phyloP scores from a whole-genome alignment of 2,329 filamentous ascomycete genomes.

The Grosmannia serpens region DNA sequence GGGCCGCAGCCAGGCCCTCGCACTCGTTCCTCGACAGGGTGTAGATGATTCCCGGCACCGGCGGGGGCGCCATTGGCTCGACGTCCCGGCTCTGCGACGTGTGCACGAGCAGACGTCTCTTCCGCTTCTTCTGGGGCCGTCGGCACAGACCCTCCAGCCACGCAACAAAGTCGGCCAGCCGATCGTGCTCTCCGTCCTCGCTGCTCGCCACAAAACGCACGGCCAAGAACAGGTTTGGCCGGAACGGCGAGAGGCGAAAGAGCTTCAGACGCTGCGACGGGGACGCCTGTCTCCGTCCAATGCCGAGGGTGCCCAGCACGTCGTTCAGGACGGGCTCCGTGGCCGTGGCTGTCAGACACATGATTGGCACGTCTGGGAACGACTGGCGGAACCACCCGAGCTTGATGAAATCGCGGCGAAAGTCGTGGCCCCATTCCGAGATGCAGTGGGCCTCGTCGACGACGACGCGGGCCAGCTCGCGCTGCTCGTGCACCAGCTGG shows the following conservation, averaged over 20 bases:
- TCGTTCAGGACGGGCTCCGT: constrained; percentile 72
- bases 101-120: too few species aligned
- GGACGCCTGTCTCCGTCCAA: too few species aligned
- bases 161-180: too few species aligned
- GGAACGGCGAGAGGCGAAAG: too few species aligned
- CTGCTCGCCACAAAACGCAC: too few species aligned
- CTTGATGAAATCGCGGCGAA: constrained; percentile 82
- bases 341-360: constrained; percentile 86
- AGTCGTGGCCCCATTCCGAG: constrained; percentile 96
- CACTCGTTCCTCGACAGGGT: constrained; percentile 65
- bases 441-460: constrained; percentile 96
- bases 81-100: too few species aligned
- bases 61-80: constrained; percentile 13
- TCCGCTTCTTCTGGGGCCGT: too few species aligned
- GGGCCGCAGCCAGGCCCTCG: constrained; percentile 53
- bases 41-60: constrained; percentile 67
- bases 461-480: constrained; percentile 75
- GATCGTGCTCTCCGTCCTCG: too few species aligned
- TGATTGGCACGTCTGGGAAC: constrained; percentile 79
- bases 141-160: constrained; percentile 22
- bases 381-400: constrained; percentile 75
- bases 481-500: constrained; percentile 62
- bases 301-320: constrained; percentile 62
- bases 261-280: too few species aligned
- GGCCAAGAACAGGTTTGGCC: too few species aligned